These are phyloP conservation scores for Phytophthora pluvialis DNA, from an alignment of 352 stramenopile genomes.

Conservation along the genomic window DNA sequence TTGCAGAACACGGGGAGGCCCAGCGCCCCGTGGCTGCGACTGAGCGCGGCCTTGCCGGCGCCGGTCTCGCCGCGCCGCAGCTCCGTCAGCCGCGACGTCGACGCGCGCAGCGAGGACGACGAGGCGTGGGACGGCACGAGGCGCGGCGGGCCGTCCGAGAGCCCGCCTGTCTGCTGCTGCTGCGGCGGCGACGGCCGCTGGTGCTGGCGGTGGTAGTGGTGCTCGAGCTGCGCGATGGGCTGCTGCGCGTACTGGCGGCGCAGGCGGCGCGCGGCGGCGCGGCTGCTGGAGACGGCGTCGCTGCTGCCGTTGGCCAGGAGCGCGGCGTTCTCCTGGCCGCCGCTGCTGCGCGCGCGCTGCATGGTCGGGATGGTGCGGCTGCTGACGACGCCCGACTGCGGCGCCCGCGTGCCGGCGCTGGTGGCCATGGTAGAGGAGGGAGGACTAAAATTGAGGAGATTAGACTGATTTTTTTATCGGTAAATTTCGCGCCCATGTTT, in stretches of 20 bases:
- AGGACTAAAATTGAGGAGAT: no score
- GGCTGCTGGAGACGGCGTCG: constrained; percentile 17
- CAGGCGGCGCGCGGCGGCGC: constrained; percentile 26
- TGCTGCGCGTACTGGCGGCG: constrained; percentile 39
- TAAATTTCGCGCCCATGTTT: no score
- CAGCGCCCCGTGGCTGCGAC: constrained; percentile 23
- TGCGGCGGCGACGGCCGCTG: constrained; percentile 14
- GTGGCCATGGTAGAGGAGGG: constrained; percentile 17
- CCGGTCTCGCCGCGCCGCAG: constrained; percentile 24
- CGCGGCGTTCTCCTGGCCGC: constrained; percentile 26
- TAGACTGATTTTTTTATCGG: no score
- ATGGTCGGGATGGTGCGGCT: constrained; percentile 30
- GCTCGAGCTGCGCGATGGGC: constrained; percentile 42
- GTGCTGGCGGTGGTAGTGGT: constrained; percentile 40
- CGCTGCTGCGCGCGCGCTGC: constrained; percentile 21
- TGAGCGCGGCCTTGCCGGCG: constrained; percentile 13
- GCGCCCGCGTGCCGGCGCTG: constrained; percentile 13
- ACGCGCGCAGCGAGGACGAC: constrained; percentile 18
- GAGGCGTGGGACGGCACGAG: constrained; percentile 21
- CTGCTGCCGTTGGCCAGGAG: constrained; percentile 9
- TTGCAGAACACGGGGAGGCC: constrained; percentile 59
- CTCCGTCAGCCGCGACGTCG: constrained; percentile 28
- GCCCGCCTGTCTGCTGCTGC: constrained; percentile 7
- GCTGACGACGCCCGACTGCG: constrained; percentile 12
- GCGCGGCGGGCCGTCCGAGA: constrained; percentile 20